Evolutionary conservation across 2,329 filamentous ascomycete species (phyloP), one percentile per base, ranked within the genome.

Genomic region (Cladosporium sp.): DNA sequence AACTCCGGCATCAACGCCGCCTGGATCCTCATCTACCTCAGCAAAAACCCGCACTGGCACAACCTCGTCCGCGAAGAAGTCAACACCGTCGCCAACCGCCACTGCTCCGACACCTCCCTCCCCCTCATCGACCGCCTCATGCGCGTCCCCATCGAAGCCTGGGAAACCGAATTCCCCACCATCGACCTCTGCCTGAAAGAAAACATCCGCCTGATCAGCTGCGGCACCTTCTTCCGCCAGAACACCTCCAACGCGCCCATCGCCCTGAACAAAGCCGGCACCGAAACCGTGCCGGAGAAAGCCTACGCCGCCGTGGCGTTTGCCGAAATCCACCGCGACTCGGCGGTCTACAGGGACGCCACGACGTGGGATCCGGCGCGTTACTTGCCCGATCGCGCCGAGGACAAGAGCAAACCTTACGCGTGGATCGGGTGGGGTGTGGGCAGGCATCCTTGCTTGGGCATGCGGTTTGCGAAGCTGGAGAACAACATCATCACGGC

Each of bases 1-100:
- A 83, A 82, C 63, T 77, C 68, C 19, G 78, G 78, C 34, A 73
- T 80, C 60, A 81, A 79, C 55, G 74, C 76, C 1, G 73, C 74
- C 2, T 81, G 74, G 71, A 65, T 81, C 54, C 61, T 82, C 54
- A 54, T 73, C 61, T 72, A 77, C 68, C 68, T 84, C 47, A 62
- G 77, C 48, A 51, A 71, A 47, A 60, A 77, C 58, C 62, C 70
- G 13, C 51, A 73, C 47, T 75, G 81, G 81, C 47, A 64, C 57
- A 5, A 65, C 62, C 37, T 69, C 41, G 65, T 74, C 2, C 73
- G 69, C 22, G 64, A 67, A 7, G 79, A 83, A 61, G 68, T 83
- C 13, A 68, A 75, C 43, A 57, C 55, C 3, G 72, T 69, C 6
- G 67, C 79, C 1, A 62, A 66, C 43, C 73, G 68, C 56, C 69